Percentiles rank a stretch among this genome's conserved stretches.
Conservation (phyloP, 2,329 filamentous ascomycete genomes). For the Stemphylium beticola region DNA sequence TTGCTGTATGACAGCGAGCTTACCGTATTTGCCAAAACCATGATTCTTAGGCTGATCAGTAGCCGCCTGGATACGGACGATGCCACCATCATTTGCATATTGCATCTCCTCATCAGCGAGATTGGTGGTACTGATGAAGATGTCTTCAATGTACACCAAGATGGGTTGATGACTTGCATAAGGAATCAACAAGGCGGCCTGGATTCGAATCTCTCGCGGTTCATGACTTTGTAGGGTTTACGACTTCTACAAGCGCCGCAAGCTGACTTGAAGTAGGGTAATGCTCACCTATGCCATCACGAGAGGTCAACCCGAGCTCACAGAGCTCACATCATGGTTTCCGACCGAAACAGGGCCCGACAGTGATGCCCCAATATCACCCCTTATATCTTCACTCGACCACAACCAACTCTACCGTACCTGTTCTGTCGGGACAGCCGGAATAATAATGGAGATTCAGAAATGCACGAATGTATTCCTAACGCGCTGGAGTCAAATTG, state of each 20-base stretch:
- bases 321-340: conserved; percentile 19
- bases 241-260: not conserved
- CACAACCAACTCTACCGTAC: conserved; percentile 21
- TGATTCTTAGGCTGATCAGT: conserved; percentile 34
- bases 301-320: conserved; percentile 28
- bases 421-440: conserved; percentile 30
- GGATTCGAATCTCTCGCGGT: conserved; percentile 26
- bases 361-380: conserved; percentile 25
- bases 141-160: conserved; percentile 39
- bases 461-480: conserved; percentile 30
- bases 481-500: conserved; percentile 22
- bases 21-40: conserved; percentile 43
- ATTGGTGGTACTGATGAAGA: conserved; percentile 37
- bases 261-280: conserved; percentile 19
- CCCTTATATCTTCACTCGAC: conserved; percentile 27
- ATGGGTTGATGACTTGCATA: conserved; percentile 32
- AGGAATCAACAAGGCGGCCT: conserved; percentile 34
- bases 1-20: conserved; percentile 36
- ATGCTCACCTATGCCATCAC: conserved; percentile 34
- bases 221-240: conserved; percentile 38
- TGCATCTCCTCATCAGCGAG: conserved; percentile 42
- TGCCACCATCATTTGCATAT: conserved; percentile 40
- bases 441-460: conserved; percentile 37
- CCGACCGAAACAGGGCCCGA: conserved; percentile 5
- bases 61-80: conserved; percentile 38